Evolutionary conservation across 108 stramenopile species (phyloP).

Genomic region (Cyclotella baltica): DNA sequence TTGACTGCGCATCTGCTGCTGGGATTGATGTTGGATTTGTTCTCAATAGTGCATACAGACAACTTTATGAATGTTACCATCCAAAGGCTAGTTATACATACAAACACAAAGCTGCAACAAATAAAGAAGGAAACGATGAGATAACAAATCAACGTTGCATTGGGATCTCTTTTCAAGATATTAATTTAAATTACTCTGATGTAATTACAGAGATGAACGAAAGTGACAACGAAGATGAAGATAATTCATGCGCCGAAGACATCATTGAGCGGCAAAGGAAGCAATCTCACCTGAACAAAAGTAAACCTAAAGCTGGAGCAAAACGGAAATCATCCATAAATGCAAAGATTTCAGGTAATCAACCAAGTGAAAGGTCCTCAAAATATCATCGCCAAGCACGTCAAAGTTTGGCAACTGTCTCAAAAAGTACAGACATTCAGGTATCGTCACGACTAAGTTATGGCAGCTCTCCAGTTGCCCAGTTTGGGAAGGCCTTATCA

Average conservation of each 20-base stretch:
- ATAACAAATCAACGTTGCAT: not conserved
- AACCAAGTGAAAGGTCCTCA: not conserved
- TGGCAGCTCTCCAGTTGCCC: constrained; percentile 36
- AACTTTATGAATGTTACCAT: constrained; percentile 45
- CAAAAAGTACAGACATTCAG: constrained; percentile 1
- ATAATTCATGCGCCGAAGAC: constrained; percentile 42
- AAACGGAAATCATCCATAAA: constrained; percentile 8
- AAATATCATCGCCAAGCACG: constrained; percentile 7
- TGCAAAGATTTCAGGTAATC: not conserved
- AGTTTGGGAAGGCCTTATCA: constrained; percentile 43
- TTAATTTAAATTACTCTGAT: not conserved
- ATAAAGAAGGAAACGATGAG: constrained; percentile 8
- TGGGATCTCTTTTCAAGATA: constrained; percentile 1
- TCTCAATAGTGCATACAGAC: constrained; percentile 49
- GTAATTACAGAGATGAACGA: constrained; percentile 6
- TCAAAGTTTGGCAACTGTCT: constrained; percentile 4
- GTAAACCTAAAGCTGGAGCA: constrained; percentile 1
- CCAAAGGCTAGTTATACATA: constrained; percentile 3
- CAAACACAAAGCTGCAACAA: not conserved
- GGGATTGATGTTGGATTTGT: constrained; percentile 32
- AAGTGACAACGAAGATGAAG: constrained; percentile 33
- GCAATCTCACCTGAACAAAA: constrained; percentile 7
- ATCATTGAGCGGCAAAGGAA: constrained; percentile 36
- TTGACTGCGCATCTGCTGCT: constrained; percentile 69
- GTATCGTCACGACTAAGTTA: not conserved